These are phyloP conservation scores for Xylaria scruposa DNA, from an alignment of 495 filamentous ascomycete genomes.

Conservation along the genomic window DNA sequence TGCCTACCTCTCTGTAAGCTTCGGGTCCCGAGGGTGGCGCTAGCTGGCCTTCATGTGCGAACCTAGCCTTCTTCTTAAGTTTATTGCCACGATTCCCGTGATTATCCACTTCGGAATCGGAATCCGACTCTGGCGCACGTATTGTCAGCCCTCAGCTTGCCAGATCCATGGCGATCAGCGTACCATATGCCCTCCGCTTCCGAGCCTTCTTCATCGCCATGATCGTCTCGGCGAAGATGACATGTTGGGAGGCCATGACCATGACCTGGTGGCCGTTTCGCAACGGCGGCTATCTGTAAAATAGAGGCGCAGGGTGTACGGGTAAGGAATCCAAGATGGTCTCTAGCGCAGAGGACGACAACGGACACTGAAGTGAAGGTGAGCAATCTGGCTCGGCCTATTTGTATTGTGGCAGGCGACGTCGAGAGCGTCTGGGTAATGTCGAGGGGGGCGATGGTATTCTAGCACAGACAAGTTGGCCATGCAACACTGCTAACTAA, in stretches of 20 bases:
- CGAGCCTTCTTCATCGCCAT: conserved; percentile 77
- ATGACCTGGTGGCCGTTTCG: conserved; percentile 28
- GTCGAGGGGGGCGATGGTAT: conserved; percentile 4
- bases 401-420: background rate
- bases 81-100: conserved; percentile 92
- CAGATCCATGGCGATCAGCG: conserved; percentile 20
- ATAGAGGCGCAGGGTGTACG: background rate
- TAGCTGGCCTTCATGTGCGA: conserved; percentile 77
- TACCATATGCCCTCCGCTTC: conserved; percentile 67
- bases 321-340: background rate
- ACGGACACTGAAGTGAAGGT: background rate
- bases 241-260: conserved; percentile 75
- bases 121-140: conserved; percentile 72
- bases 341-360: background rate
- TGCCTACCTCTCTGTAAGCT: conserved; percentile 82
- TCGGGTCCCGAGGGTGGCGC: conserved; percentile 71
- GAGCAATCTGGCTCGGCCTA: background rate
- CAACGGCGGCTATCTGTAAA: conserved; percentile 14
- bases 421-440: conserved; percentile 4
- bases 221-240: conserved; percentile 74
- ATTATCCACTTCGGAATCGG: conserved; percentile 80
- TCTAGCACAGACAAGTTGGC: background rate
- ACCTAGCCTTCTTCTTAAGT: conserved; percentile 80
- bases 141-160: conserved; percentile 9
- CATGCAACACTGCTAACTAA: background rate